Base-by-base conservation (phyloP, 768 basidiomycete species). In the Boletus bicolor region DNA sequence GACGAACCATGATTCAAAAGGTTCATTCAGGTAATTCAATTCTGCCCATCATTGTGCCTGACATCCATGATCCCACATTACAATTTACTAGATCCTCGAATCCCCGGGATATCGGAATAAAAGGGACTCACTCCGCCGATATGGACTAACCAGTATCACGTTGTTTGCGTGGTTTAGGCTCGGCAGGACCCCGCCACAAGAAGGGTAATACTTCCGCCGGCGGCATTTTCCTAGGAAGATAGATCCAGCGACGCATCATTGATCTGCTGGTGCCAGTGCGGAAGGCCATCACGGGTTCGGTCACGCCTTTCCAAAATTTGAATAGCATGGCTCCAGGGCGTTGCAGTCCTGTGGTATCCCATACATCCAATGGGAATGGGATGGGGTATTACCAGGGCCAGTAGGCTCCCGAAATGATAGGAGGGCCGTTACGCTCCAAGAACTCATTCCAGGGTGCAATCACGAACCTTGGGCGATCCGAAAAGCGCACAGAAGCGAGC, bases 11-110 rank as follows among this genome's bases (percentile, higher is more conserved):
- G 14, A 21, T 15, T 17, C 8, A 26, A 38, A 45, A 45, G 35
- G 44, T 37, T 5, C 8, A 4, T 36, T 42, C 37, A 61, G 43
- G 37, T 44, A 36, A 48, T 39, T 26, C 19, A 39, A 39, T 38
- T 35, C 14, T 47, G 10, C 6, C 53, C 47, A 64, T 56, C 62
- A 64, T 1, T 47, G 61, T 62, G 62, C 62, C 62, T 64, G 51
- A 49, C 61, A 38, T 48, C 42, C 53, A 28, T 2, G 37, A n/a
- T 50, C 47, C 36, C 60, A 51, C 42, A 28, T 28, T 28, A 28
- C 28, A 47, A 38, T 50, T 28, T 47, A 43, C 51, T 28, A 63
- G 50, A 63, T 49, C 19, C 10, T 39, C 36, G 34, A 47, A 44
- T 38, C 21, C 37, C 62, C 53, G 58, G 37, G 34, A 39, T 28